Evolutionary conservation across 768 basidiomycete species (phyloP).

Genomic region (Leccinum broughii): DNA sequence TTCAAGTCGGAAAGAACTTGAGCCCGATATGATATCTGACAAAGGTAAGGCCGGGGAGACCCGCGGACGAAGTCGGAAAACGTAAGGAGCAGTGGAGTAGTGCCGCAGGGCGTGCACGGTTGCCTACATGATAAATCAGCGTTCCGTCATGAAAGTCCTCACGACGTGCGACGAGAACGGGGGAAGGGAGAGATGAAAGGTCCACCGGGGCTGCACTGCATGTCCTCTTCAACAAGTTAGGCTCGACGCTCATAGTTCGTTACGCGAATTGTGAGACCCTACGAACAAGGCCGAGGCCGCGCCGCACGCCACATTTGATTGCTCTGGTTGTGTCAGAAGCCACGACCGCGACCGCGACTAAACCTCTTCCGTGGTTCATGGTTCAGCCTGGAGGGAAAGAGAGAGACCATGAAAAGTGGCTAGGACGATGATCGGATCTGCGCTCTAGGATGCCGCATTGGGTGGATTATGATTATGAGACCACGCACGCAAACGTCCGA

Average conservation of each 20-base stretch:
- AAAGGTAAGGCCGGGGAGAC: neutral
- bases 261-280: neutral
- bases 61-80: neutral
- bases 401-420: neutral
- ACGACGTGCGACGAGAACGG: neutral
- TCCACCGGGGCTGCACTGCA: neutral
- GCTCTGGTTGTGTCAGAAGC: neutral
- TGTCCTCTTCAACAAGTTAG: neutral
- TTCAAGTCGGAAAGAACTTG: neutral
- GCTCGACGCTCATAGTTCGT: neutral
- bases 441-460: neutral
- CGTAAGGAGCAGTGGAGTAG: neutral
- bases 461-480: neutral
- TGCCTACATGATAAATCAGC: neutral
- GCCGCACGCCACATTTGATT: neutral
- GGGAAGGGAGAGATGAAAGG: neutral
- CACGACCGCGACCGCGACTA: neutral
- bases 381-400: neutral
- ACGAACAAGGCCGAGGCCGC: neutral
- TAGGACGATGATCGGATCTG: neutral
- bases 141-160: neutral
- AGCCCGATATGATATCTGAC: neutral
- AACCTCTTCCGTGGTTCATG: neutral
- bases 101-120: neutral
- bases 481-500: neutral